Percentiles rank a stretch among this genome's conserved stretches.
Conservation (phyloP, 2,329 filamentous ascomycete genomes). For the Polychaeton citri region DNA sequence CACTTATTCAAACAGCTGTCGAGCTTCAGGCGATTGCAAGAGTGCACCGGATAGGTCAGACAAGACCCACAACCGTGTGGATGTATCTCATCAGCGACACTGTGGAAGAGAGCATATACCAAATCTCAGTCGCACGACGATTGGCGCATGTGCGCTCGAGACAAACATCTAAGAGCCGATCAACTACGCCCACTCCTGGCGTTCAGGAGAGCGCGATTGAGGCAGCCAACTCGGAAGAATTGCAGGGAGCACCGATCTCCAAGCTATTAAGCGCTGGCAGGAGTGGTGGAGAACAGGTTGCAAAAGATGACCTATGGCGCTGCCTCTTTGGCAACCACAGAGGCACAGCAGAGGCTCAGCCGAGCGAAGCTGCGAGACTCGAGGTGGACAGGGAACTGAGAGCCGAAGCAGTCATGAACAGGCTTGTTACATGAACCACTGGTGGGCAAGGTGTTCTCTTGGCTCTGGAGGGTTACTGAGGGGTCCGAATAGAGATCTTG, state of each 20-base stretch:
- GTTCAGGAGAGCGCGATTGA: slow-evolving; percentile 45
- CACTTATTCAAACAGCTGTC: slow-evolving; percentile 81
- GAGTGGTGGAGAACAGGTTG: slow-evolving; percentile 66
- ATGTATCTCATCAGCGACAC: slow-evolving; percentile 86
- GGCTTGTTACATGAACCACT: too few species aligned
- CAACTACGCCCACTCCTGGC: background rate
- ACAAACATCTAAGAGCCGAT: slow-evolving; percentile 2
- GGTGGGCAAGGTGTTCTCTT: too few species aligned
- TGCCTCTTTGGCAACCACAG: slow-evolving; percentile 62
- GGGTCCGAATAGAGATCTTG: too few species aligned
- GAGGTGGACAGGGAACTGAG: background rate
- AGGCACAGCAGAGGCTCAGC: slow-evolving; percentile 3
- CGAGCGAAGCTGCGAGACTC: background rate
- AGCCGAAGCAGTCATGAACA: background rate
- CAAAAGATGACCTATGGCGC: slow-evolving; percentile 68
- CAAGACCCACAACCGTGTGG: slow-evolving; percentile 81
- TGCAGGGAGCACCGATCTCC: slow-evolving; percentile 58
- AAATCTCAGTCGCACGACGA: slow-evolving; percentile 66
- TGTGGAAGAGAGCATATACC: slow-evolving; percentile 84
- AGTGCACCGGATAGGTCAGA: slow-evolving; percentile 87
- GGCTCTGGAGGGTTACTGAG: too few species aligned
- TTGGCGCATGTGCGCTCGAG: slow-evolving; percentile 55
- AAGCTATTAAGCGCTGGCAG: slow-evolving; percentile 58
- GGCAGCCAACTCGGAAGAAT: slow-evolving; percentile 68
- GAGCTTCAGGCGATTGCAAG: slow-evolving; percentile 91